Base-by-base conservation (phyloP, 345 rosid species). In the Camelina laxa region DNA sequence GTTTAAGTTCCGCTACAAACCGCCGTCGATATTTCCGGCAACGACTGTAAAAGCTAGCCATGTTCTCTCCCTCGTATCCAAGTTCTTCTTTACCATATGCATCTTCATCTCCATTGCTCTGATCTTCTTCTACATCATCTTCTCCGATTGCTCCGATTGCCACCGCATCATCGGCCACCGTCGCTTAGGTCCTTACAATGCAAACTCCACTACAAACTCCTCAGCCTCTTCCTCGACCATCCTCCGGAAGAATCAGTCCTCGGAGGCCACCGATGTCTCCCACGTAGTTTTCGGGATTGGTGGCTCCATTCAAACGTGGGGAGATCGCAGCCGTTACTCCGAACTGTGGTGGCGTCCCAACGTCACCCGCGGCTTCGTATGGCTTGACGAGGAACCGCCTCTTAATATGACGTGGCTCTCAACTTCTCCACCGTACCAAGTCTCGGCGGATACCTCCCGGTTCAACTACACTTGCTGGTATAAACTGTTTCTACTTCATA, bases 321-420 rank as follows among this genome's bases (percentile, higher is more conserved):
- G 82, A 62, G 58, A 70, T 17, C 92, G 98, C 5, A 85, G 88
- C 20, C 85, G 44, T 20, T 90, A 85, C 82, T 15, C 80, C 6
- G 91, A 89, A 45, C 84, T 87, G 2, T 91, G 98, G 98, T 91
- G 98, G 97, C 80, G 61, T 41, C 89, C 95, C 7, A 85, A 85
- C 61, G 70, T 74, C 17, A 88, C 87, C 19, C 89, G 91, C 7
- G 98, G 98, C 16, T 88, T 71, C 57, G 93, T 88, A 9, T 94
- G 98, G 97, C 90, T 91, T 11, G 93, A 94, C 44, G 84, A 85
- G 72, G 67, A 79, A 20, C 96, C 97, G 1, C 65, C 69, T 2
- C 67, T 62, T 20, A 68, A 75, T 45, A 69, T 42, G 36, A 73
- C 69, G 3, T 87, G 88, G 93, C 88, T 88, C 0, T 41, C 51